Evolutionary conservation across 2,329 filamentous ascomycete species (phyloP), one percentile per base, ranked within the genome.

Genomic region (Nigrograna mackinnonii): DNA sequence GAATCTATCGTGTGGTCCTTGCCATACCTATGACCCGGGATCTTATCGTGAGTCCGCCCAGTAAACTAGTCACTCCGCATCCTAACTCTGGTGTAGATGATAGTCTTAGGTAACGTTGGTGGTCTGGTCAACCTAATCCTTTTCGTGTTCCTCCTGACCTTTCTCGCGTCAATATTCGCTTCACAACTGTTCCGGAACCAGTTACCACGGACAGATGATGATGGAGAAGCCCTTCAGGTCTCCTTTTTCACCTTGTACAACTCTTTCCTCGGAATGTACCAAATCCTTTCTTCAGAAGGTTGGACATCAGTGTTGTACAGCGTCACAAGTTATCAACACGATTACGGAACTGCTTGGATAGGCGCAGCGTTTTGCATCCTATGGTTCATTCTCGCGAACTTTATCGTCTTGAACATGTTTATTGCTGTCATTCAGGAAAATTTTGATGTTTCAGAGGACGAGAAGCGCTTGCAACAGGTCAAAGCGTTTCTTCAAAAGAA

Each of bases 381-480:
- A 54, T 99, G 94, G 94, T 97, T 96, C 69, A 94, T 96, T 43
- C 79, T 99, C 32, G 81, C 91, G 5, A 96, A 95, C 68, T 92
- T 97, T 65, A 95, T 99, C 71, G 82, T 97, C 48, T 74, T 99
- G 74, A 99, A 97, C 64, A 99, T 99, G 94, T 99, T 99, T 77
- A 97, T 99, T 88, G 94, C 94, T 77, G 94, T 99, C 72, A 99
- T 99, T 53, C 94, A 99, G 68, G 94, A 99, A 65, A 99, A 96
- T 62, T 99, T 99, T 65, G 94, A 99, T 70, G 91, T 99, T 19
- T 95, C 91, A 3, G 94, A 99, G 66, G 95, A 99, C 64, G 91
- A 97, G 67, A 99, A 99, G 71, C 90, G 95, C 16, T 73, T 97
- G 48, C 90, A 97, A 65, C 95, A 99, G 70, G 91, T 99, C 47